Percentiles rank a stretch among this genome's conserved stretches.
phyloP scores from a whole-genome alignment of 106 monocot genomes.

The Dendrobium nobile region DNA sequence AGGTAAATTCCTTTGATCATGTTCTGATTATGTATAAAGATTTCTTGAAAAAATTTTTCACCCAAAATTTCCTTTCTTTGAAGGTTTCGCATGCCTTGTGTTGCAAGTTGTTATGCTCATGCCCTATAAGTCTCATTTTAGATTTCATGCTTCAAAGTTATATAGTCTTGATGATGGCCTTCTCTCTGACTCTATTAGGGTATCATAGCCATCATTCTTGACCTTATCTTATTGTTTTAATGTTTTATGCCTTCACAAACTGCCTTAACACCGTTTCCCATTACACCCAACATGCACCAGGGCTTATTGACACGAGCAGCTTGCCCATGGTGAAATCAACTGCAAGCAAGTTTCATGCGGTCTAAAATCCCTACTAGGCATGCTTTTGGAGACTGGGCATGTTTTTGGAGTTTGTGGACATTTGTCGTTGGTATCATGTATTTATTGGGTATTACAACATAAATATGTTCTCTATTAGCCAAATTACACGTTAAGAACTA shows the following conservation, averaged over 20 bases:
- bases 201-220: background rate
- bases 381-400: too few species aligned
- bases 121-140: background rate
- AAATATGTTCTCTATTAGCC: too few species aligned
- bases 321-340: background rate
- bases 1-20: slow-evolving; percentile 34
- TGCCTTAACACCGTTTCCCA: background rate
- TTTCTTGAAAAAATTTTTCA: background rate
- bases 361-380: background rate
- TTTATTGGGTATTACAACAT: too few species aligned
- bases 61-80: background rate
- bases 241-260: background rate
- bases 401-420: too few species aligned
- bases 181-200: background rate
- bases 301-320: background rate
- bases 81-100: background rate
- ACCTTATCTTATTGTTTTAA: background rate
- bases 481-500: too few species aligned
- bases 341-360: background rate
- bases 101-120: background rate
- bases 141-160: background rate
- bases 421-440: too few species aligned
- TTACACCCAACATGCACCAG: background rate
- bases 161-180: background rate
- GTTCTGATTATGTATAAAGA: background rate